Evolutionary conservation across 768 basidiomycete genomes (phyloP), one percentile per base, ranked within the genome.

Genomic region (Amanita rubescens): DNA sequence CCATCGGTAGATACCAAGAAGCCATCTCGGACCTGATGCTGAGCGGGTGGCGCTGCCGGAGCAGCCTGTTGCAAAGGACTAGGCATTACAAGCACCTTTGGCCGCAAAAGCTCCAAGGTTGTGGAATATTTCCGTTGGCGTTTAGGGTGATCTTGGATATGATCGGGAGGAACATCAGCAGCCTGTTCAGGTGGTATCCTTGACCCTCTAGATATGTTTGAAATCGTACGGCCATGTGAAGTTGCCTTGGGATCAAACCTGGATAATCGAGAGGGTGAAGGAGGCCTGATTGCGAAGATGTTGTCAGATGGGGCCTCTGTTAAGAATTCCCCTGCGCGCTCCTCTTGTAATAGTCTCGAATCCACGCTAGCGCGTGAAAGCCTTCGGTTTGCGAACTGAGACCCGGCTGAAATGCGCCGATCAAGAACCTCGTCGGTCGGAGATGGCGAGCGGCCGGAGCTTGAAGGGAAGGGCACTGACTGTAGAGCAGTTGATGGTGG

Each of bases 21-120:
- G 8, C 84, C 85, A 45, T 80, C 80, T 44, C 75, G 71, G 30
- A 73, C 60, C 37, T 64, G 68, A 3, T 62, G 63, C 14, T 73
- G 55, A 41, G 71, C 62, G n/a, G 71, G 65, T 15, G 73, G 58
- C 19, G 68, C 57, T 24, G 66, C 57, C 34, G 67, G 60, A 15
- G 71, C 62, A 15, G 68, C 61, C 48, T 74, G 69, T 60, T 94
- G 88, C 34, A 95, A 71, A 1, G 91, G 90, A 56, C 86, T 87
- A 9, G 94, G 94, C 94, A 96, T 95, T 57, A 96, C 82, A 42
- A 96, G 82, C n/a, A 93, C 77, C 66, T 93, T 93, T 1, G 94
- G 94, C 19, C 93, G 78, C 59, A 95, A 75, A 41, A 95, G 73
- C 30, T 93, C 89, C 53, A 85, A 59, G 11, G 87, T 86, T 9